Percentiles rank a stretch among this genome's conserved stretches.
Conservation (phyloP, 495 filamentous ascomycete species). For the Aspergillus conjunctus region DNA sequence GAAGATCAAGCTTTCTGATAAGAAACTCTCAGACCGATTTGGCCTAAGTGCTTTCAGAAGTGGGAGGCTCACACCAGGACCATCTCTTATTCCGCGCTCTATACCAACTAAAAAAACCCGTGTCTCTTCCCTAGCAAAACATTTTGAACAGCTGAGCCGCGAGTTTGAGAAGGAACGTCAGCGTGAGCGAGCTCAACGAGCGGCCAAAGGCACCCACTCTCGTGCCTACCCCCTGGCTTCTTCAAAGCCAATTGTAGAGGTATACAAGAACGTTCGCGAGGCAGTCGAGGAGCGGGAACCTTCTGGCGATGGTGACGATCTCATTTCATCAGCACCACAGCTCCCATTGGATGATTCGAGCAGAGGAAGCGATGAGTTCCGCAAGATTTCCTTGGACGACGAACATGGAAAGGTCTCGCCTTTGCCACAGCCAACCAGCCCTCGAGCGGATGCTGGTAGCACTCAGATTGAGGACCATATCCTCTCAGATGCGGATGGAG, state of each 20-base stretch:
- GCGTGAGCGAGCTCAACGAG: slow-evolving; percentile 78
- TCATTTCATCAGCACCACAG: slow-evolving; percentile 31
- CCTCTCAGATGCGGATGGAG: slow-evolving; percentile 68
- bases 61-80: slow-evolving; percentile 57
- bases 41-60: slow-evolving; percentile 61
- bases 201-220: slow-evolving; percentile 76
- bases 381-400: slow-evolving; percentile 26
- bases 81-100: slow-evolving; percentile 88
- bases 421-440: slow-evolving; percentile 33
- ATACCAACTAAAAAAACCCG: slow-evolving; percentile 68
- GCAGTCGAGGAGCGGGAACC: slow-evolving; percentile 85
- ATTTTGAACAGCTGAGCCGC: slow-evolving; percentile 93
- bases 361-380: slow-evolving; percentile 33
- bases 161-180: slow-evolving; percentile 96
- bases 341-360: slow-evolving; percentile 33
- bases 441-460: slow-evolving; percentile 54
- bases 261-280: slow-evolving; percentile 89
- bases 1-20: slow-evolving; percentile 58
- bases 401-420: slow-evolving; percentile 23
- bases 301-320: slow-evolving; percentile 63
- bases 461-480: slow-evolving; percentile 54
- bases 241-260: slow-evolving; percentile 94
- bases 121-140: slow-evolving; percentile 86
- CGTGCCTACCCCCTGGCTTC: slow-evolving; percentile 86
- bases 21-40: slow-evolving; percentile 70